Percentiles rank a stretch among this genome's conserved stretches.
phyloP scores from a whole-genome alignment of 495 filamentous ascomycete species.

The Sordaria brevicollis region DNA sequence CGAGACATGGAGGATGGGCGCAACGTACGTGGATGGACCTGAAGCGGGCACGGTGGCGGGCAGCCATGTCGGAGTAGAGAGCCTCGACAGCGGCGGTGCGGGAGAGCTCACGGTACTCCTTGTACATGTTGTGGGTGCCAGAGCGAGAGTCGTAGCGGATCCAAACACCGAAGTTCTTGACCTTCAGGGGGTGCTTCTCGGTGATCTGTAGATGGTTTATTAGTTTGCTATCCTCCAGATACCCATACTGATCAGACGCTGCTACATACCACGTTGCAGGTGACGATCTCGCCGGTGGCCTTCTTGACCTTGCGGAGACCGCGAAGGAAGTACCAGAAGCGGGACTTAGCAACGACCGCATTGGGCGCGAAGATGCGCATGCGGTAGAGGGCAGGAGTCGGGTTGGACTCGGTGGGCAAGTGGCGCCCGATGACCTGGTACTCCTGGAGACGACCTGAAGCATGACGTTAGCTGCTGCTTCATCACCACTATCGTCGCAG shows the following conservation, averaged over 20 bases:
- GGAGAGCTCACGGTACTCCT: slow-evolving; percentile 98
- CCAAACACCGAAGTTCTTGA: slow-evolving; percentile 99
- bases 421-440: slow-evolving; percentile 99
- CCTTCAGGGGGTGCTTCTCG: slow-evolving; percentile 96
- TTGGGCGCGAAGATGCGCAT: slow-evolving; percentile 99
- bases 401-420: slow-evolving; percentile 89
- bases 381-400: slow-evolving; percentile 95
- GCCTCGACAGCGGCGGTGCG: slow-evolving; percentile 89
- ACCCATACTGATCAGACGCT: slow-evolving; percentile 1
- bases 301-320: slow-evolving; percentile 99
- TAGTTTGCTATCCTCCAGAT: slow-evolving; percentile 1
- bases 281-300: slow-evolving; percentile 97
- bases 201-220: slow-evolving; percentile 52
- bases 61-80: slow-evolving; percentile 99
- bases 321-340: slow-evolving; percentile 99
- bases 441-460: slow-evolving; percentile 90
- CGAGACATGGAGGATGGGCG: not conserved
- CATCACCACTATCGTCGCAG: not conserved
- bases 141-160: slow-evolving; percentile 99
- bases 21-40: slow-evolving; percentile 90
- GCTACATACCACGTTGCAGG: slow-evolving; percentile 78
- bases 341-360: slow-evolving; percentile 93
- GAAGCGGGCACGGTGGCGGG: slow-evolving; percentile 94
- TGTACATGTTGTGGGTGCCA: slow-evolving; percentile 99
- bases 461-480: slow-evolving; percentile 8